Base-by-base conservation (phyloP, 2,329 filamentous ascomycete genomes). In the Sporothrix luriei region DNA sequence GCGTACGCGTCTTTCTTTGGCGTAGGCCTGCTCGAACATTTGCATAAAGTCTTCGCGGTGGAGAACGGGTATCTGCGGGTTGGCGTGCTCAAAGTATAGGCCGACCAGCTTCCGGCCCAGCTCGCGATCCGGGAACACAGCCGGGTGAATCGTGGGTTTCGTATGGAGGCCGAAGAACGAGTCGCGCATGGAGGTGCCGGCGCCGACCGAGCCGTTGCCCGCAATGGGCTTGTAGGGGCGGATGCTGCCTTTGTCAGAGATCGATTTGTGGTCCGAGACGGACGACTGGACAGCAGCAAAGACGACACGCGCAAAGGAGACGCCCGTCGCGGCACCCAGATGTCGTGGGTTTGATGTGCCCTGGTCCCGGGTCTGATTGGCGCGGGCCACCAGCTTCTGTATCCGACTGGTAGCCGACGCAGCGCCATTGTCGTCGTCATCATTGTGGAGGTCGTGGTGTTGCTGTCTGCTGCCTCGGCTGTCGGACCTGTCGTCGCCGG, bases 151-250 rank as follows among this genome's bases (percentile, higher is more conserved):
- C 19, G 89, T 93, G 1, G 94, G 93, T 75, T 91, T 94, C 2
- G 92, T 96, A 75, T 97, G 93, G 57, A 98, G 82, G n/a, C 94
- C 94, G 77, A 98, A 98, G 83, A 97, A 97, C 0, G 93, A 97
- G 79, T 98, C 94, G 71, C 94, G 87, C 90, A 97, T 95, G 14
- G 91, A 93, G 21, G 92, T 93, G 49, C 89, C 90, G 51, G 85
- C 84, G 48, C 85, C 83, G 24, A 71, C 70, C 1, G 71, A 59
- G 21, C 70, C 70, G 69, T 79, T 78, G 71, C 84, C 81, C 72
- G 84, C 75, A 72, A 84, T 75, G 72, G 83, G 79, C 76, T 87
- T 88, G 73, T 85, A 87, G 3, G 88, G 85, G 68, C 84, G 83
- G 66, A 87, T 82, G 66, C 87, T 85, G 46, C 83, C 85, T 74